Evolutionary conservation across 306 rosid species (phyloP), one percentile per base, ranked within the genome.

Genomic region (Trifolium subterraneum): DNA sequence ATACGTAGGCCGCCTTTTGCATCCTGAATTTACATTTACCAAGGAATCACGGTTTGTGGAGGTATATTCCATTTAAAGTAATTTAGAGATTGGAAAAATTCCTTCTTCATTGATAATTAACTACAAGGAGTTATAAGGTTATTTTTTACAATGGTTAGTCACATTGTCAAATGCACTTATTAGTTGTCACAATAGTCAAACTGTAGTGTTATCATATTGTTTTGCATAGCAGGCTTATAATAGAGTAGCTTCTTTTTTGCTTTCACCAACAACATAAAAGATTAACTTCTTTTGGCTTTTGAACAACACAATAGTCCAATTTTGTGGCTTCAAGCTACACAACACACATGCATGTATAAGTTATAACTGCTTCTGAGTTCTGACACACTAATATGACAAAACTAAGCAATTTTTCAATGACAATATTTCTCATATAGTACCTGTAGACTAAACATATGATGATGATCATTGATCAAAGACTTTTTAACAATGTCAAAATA

Each of bases 281-380:
- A 65, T 54, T 59, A 41, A 31, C 64, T 74, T 68, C 64, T 60
- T 77, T 41, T 73, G 71, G 22, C 81, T 80, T 77, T 67, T 20
- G 47, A 70, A 22, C 81, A 50, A 33, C 80, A 77, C 44, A 48
- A 77, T 59, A 5, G 16, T 23, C 19, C 77, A 77, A 70, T 70
- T 70, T 68, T 70, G 75, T 27, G 77, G 19, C 72, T 73, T 80
- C 31, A 80, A 77, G 72, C 76, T 56, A 41, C 71, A 51, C 33
- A 41, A 22, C 10, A 23, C 19, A 44, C 16, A 76, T 29, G 33
- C 33, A 29, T 29, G 6, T 29, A 0, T 29, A 29, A 29, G 33
- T 29, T 4, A 29, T 59, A n/a, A 59, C 64, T 64, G 38, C 39
- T 36, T 36, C 68, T n/a, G 33, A 29, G 33, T 29, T 60, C 52